Evolutionary conservation across 2,329 filamentous ascomycete species (phyloP), one percentile per base, ranked within the genome.

Genomic region (Exutisphaerella laricina): DNA sequence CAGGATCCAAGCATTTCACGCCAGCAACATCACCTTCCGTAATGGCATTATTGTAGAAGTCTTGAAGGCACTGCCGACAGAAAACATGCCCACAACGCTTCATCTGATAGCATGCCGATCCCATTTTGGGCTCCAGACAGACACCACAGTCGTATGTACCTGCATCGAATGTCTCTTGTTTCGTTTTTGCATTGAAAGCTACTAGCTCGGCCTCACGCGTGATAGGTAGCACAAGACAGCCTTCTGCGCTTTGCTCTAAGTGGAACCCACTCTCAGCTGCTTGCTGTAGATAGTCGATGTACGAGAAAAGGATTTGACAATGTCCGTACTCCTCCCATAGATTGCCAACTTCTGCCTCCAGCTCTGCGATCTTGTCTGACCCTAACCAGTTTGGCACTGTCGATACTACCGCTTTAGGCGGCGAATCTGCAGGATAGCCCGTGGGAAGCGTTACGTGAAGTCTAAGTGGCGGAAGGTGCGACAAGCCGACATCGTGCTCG

Each of bases 101-200:
- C 74, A 97, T 82, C 30, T 79, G 78, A 67, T 97, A 85, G 62
- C 92, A 54, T 12, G 72, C 76, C 0, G 70, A 66, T 1, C 92
- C 92, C 62, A 94, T 96, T 65, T 95, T 95, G 0, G 88, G 88
- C 63, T 97, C 90, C 34, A 96, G 67, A 60, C 89, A 96, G 35
- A 97, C 77, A 1, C 84, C 86, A 53, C 90, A 97, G 39, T 89
- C 80, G 59, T 92, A 96, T 0, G 87, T 94, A 55, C 83, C 84
- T 53, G 79, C 80, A 47, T 92, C 82, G 60, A 96, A 97, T 0
- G 80, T 79, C 16, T 79, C 78, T 41, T 79, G 78, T 58, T 84
- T 84, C 5, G 84, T 80, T 48, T 82, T 81, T 45, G 79, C 80
- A 58, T 95, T 85, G 56, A 85, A 88, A 52, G 88, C 84, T 31